Conservation (phyloP, 2,329 filamentous ascomycete genomes). For the Xylariales sp. region DNA sequence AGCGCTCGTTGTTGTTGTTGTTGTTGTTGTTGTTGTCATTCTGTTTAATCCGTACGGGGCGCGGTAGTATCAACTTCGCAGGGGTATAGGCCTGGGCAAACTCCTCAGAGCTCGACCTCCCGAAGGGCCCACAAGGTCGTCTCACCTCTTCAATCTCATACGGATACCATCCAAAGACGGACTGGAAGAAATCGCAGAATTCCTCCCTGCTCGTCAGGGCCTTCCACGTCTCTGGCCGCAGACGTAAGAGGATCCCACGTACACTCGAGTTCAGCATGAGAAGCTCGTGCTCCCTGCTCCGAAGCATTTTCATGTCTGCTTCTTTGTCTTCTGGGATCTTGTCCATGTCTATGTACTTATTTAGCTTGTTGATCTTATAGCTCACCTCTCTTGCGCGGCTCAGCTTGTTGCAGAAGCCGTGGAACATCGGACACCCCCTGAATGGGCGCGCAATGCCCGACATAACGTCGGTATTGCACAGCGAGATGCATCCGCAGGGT, state of each 20-base stretch:
- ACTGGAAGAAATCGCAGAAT: neutral
- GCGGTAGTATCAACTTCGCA: no score
- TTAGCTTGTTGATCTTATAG: neutral
- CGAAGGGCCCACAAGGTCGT: no score
- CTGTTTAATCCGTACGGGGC: no score
- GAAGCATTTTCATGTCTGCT: neutral
- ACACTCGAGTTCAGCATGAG: neutral
- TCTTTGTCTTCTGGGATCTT: neutral
- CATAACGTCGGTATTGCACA: no score
- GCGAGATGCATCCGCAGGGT: no score
- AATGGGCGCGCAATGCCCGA: no score
- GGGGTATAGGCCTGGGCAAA: no score
- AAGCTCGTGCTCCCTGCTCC: neutral
- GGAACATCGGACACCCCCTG: no score
- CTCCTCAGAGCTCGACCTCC: no score
- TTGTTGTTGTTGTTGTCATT: no score
- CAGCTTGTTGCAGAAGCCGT: neutral
- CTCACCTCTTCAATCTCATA: neutral
- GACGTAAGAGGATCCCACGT: neutral
- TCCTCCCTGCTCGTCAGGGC: neutral
- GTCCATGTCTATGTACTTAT: neutral
- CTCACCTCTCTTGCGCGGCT: neutral
- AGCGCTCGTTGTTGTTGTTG: no score
- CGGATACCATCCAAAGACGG: conserved; percentile 2
- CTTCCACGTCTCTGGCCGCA: neutral